These are phyloP conservation scores for Roridomyces roridus DNA, from an alignment of 768 basidiomycete genomes.

Conservation along the genomic window DNA sequence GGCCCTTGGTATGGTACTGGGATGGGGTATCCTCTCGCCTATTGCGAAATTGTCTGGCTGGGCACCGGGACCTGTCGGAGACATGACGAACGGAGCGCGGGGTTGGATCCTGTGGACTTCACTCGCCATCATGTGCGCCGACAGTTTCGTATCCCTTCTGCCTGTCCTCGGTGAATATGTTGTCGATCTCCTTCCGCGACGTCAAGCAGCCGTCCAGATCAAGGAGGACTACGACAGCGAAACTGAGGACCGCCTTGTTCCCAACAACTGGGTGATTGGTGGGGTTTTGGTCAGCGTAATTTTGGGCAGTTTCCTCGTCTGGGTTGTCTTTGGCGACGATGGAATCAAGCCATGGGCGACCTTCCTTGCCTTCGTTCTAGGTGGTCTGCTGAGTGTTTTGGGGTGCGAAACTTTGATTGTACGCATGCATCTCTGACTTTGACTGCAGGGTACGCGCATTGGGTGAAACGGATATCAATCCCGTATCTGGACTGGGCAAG, in stretches of 20 bases:
- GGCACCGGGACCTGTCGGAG: conserved; percentile 92
- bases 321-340: conserved; percentile 87
- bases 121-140: conserved; percentile 94
- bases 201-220: conserved; percentile 27
- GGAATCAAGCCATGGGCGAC: conserved; percentile 98
- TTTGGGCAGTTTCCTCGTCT: conserved; percentile 80
- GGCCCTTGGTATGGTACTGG: conserved; percentile 95
- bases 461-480: conserved; percentile 95
- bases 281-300: conserved; percentile 70
- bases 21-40: conserved; percentile 95
- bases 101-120: conserved; percentile 98
- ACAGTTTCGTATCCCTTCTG: conserved; percentile 84
- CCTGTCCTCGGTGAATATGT: conserved; percentile 71
- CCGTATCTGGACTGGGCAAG: conserved; percentile 93
- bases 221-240: conserved; percentile 72
- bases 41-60: conserved; percentile 82
- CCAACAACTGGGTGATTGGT: conserved; percentile 73
- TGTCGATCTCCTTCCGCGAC: conserved; percentile 36
- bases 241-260: conserved; percentile 81
- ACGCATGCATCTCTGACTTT: conserved; percentile 7
- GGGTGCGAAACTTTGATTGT: conserved; percentile 58
- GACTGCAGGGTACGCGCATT: conserved; percentile 81
- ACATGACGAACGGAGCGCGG: conserved; percentile 87
- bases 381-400: conserved; percentile 84
- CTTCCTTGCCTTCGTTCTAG: conserved; percentile 80